Conservation (phyloP, 768 basidiomycete genomes). For the Leccinum variicolor region DNA sequence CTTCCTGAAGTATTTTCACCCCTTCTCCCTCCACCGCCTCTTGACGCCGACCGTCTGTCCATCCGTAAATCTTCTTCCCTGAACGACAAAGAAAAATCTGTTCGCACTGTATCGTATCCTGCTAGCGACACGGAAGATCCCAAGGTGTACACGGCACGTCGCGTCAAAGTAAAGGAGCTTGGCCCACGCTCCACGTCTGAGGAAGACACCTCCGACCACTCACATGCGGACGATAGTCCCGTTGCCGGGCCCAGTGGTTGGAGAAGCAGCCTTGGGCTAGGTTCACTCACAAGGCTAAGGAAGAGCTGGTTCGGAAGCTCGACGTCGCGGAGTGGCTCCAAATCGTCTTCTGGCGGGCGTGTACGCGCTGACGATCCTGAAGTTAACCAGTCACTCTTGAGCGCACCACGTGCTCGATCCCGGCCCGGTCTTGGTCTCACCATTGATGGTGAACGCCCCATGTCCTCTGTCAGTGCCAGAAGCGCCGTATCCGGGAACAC, state of each 20-base stretch:
- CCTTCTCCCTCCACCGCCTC: constrained; percentile 38
- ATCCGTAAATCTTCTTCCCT: constrained; percentile 23
- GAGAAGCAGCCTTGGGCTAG: constrained; percentile 41
- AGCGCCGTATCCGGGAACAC: constrained; percentile 55
- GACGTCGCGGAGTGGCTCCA: constrained; percentile 29
- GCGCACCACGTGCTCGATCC: constrained; percentile 18
- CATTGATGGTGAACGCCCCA: constrained; percentile 46
- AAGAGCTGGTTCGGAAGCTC: constrained; percentile 56
- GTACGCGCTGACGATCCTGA: constrained; percentile 44
- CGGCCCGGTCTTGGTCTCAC: constrained; percentile 36
- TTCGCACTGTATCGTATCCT: constrained; percentile 32
- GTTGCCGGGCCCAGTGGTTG: constrained; percentile 31
- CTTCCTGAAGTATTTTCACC: constrained; percentile 31
- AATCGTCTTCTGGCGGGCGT: constrained; percentile 22
- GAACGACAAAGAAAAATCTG: constrained; percentile 32
- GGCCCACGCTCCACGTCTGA: constrained; percentile 24
- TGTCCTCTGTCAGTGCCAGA: constrained; percentile 53
- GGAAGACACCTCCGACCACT: constrained; percentile 11
- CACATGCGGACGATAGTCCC: constrained; percentile 14
- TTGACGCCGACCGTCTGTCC: constrained; percentile 32
- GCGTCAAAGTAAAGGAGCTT: constrained; percentile 38
- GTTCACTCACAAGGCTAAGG: constrained; percentile 47
- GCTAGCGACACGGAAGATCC: constrained; percentile 31
- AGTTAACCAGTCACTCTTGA: constrained; percentile 38
- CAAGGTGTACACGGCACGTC: constrained; percentile 35